A percentile compares a stretch with the other conserved stretches of the same genome.
Evolutionary conservation across 2,329 filamentous ascomycete genomes (phyloP).

Genomic region (Pochonia chlamydosporia): DNA sequence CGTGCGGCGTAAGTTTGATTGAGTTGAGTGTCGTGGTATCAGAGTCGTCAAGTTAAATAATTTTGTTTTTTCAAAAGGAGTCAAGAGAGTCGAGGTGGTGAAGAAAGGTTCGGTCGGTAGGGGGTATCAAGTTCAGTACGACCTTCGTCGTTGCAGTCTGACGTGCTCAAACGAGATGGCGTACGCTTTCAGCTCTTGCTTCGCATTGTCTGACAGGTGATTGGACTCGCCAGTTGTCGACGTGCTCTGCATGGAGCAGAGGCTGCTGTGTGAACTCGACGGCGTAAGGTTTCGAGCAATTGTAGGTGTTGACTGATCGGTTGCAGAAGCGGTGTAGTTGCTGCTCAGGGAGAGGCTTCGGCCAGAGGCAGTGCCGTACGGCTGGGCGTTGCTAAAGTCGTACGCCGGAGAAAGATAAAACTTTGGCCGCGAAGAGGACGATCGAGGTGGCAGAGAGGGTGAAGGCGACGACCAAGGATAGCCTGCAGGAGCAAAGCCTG

Average conservation of each 20-base stretch:
- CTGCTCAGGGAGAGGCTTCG: slow-evolving; percentile 22
- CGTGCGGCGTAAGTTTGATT: slow-evolving; percentile 11
- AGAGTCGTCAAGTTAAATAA: slow-evolving; percentile 2
- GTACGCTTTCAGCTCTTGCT: slow-evolving; percentile 77
- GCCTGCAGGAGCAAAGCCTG: slow-evolving; percentile 43
- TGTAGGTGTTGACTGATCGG: slow-evolving; percentile 10
- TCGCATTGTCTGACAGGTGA: slow-evolving; percentile 68
- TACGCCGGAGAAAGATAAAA: slow-evolving; percentile 71
- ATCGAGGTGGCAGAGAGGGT: background rate
- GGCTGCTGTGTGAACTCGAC: slow-evolving; percentile 78
- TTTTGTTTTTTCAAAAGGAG: background rate
- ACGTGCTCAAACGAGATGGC: slow-evolving; percentile 85
- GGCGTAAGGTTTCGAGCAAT: slow-evolving; percentile 47
- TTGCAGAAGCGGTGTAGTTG: slow-evolving; percentile 23
- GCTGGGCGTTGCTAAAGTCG: slow-evolving; percentile 63
- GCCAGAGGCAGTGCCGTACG: slow-evolving; percentile 46
- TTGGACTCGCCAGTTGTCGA: slow-evolving; percentile 46
- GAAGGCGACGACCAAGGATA: slow-evolving; percentile 40
- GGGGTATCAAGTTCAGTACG: slow-evolving; percentile 45
- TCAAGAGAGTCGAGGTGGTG: background rate
- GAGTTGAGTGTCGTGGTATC: slow-evolving; percentile 26
- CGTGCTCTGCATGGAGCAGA: slow-evolving; percentile 70
- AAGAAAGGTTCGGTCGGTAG: slow-evolving; percentile 1
- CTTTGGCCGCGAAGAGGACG: slow-evolving; percentile 26
- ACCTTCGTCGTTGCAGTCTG: slow-evolving; percentile 53